Evolutionary conservation across 2,329 filamentous ascomycete species (phyloP).

Genomic region (Paramyrothecium roridum): DNA sequence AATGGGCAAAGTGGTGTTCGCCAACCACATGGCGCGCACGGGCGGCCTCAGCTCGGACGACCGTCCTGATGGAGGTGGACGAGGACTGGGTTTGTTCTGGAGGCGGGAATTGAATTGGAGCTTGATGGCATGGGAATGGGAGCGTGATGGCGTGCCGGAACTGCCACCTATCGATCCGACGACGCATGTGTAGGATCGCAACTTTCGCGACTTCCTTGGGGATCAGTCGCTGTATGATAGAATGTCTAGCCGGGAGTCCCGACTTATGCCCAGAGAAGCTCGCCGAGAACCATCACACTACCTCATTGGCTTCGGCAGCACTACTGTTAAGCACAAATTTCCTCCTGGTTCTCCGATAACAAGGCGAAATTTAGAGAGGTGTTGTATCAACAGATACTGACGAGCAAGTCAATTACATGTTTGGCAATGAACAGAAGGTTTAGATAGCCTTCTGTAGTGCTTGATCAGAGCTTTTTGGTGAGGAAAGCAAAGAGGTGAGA

Average conservation of each 20-base stretch:
- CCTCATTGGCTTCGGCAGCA: too few species aligned
- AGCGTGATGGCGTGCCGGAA: constrained; percentile 39
- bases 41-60: constrained; percentile 81
- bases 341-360: too few species aligned
- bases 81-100: constrained; percentile 68
- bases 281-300: too few species aligned
- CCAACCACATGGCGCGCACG: constrained; percentile 72
- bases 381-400: not conserved
- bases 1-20: constrained; percentile 83
- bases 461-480: constrained; percentile 14
- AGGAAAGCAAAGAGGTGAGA: constrained; percentile 14
- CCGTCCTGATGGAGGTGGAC: constrained; percentile 52
- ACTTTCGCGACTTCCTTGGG: constrained; percentile 34
- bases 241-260: constrained; percentile 1
- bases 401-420: not conserved
- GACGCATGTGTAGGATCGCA: constrained; percentile 48
- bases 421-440: constrained; percentile 40
- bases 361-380: too few species aligned
- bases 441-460: constrained; percentile 48
- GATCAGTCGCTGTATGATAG: constrained; percentile 19
- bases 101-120: constrained; percentile 83
- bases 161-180: constrained; percentile 42
- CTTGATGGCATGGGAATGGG: constrained; percentile 76
- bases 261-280: constrained; percentile 1
- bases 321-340: too few species aligned